Conservation (phyloP, 805 yeast genomes). For the Wickerhamomyces chaumierensis region DNA sequence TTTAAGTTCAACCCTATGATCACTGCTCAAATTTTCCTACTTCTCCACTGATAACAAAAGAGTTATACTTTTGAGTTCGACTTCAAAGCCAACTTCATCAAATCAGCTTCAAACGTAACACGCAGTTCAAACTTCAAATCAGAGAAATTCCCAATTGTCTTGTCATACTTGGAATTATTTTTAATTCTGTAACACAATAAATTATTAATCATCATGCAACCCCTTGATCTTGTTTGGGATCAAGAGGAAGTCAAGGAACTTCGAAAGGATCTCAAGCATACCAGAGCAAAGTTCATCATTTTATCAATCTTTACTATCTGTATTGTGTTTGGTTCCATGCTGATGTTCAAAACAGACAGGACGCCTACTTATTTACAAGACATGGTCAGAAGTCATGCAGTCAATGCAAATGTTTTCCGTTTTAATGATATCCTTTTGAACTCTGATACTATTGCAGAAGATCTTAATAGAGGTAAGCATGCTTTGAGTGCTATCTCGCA, state of each 20-base stretch:
- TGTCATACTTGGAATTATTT: too few relatives aligned
- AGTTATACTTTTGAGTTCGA: too few relatives aligned
- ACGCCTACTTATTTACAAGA: not conserved
- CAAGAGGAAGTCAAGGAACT: not conserved
- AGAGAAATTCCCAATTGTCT: too few relatives aligned
- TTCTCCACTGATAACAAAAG: too few relatives aligned
- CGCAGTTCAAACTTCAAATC: too few relatives aligned
- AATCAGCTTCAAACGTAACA: too few relatives aligned
- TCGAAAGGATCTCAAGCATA: not conserved
- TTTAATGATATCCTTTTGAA: not conserved
- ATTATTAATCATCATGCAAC: not conserved
- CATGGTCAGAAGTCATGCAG: not conserved
- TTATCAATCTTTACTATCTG: not conserved
- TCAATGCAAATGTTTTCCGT: not conserved
- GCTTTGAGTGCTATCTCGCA: conserved; percentile 44
- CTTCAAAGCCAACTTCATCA: too few relatives aligned
- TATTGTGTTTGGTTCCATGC: not conserved
- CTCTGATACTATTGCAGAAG: conserved; percentile 1
- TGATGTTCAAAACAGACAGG: not conserved
- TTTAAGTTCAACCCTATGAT: too few relatives aligned
- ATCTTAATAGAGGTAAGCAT: conserved; percentile 5
- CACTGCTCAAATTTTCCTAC: too few relatives aligned
- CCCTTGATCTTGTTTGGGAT: not conserved
- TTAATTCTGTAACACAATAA: too few relatives aligned
- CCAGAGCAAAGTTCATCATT: not conserved